These are phyloP conservation scores for Zelopaecilomyces penicillatus DNA, from an alignment of 2,329 filamentous ascomycete species.

Conservation along the genomic window DNA sequence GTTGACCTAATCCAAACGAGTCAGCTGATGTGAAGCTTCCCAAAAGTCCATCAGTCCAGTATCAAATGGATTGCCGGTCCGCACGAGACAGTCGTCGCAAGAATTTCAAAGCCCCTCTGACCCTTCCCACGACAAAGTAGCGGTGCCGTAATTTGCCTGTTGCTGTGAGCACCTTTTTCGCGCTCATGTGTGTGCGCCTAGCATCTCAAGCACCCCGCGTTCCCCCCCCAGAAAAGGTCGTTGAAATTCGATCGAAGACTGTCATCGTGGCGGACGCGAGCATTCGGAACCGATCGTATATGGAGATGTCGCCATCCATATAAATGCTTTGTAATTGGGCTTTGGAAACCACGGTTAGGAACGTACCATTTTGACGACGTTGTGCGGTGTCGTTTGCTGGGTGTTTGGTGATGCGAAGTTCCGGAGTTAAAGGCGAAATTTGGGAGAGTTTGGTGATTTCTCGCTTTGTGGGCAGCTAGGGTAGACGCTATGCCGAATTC, in stretches of 20 bases:
- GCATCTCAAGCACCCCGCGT: not conserved
- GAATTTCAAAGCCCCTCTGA: not conserved
- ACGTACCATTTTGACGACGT: constrained; percentile 43
- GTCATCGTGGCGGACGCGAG: constrained; percentile 23
- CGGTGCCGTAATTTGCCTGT: too few relatives aligned
- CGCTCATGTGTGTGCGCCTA: too few relatives aligned
- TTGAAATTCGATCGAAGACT: constrained; percentile 13
- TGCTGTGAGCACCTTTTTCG: too few relatives aligned
- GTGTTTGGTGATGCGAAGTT: constrained; percentile 35
- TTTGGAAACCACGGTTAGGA: constrained; percentile 11
- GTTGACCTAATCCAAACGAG: constrained; percentile 63
- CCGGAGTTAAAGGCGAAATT: constrained; percentile 26
- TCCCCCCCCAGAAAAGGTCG: not conserved
- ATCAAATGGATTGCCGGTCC: constrained; percentile 9
- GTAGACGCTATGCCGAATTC: constrained; percentile 27
- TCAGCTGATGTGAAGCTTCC: constrained; percentile 18
- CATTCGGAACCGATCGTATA: constrained; percentile 10
- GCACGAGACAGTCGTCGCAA: constrained; percentile 13
- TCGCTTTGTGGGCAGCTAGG: constrained; percentile 37
- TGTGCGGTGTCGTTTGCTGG: constrained; percentile 34
- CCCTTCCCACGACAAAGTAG: too few relatives aligned
- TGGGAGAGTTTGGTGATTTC: constrained; percentile 36
- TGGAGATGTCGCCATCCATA: constrained; percentile 4
- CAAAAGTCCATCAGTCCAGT: too few relatives aligned
- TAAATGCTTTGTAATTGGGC: constrained; percentile 6